Evolutionary conservation across 2,329 filamentous ascomycete species (phyloP), one percentile per base, ranked within the genome.

Genomic region (Septoria linicola): DNA sequence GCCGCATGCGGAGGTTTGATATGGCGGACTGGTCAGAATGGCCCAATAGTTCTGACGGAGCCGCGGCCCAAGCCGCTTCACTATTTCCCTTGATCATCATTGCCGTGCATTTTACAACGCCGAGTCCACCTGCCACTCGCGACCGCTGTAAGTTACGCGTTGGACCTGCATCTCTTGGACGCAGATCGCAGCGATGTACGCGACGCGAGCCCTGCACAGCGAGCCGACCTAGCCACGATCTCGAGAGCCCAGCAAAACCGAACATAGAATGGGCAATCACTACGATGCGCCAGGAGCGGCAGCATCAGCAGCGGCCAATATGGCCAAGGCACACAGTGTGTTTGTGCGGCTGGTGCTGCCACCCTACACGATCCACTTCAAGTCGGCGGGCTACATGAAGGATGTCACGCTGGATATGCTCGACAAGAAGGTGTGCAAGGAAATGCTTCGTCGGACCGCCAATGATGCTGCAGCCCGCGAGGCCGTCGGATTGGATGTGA

Each of bases 381-480:
- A 80, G 63, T 77, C 75, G 46, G 74, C 78, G 5, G 78, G 76
- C 20, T 81, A 84, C 67, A 77, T 84, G 61, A 77, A 80, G 55
- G 78, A 81, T 52, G 76, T 77, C 53, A 78, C 76, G 16, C 69
- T 84, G 63, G 79, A 80, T 52, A 75, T 81, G 70, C 71, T 84
- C 44, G 76, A 80, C 49, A 65, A 66, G 8, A 66, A 67, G 44
- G 76, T 80, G 25, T 78, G 79, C 53, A 84, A 84, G 65, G 78
- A 79, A 59, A 82, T 80, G 41, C 67, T 84, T 16, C 78, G 80
- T 59, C 78, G 78, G 53, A 81, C 79, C 19, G 76, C 80, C 41
- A 76, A 78, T 56, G 76, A 78, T 57, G 73, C 76, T 35, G 76
- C 46, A n/a, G 53, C 62, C 46, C 79, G 80, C 53, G 74, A 80